Percentiles rank a stretch among this genome's conserved stretches.
Evolutionary conservation across 305 asterid genomes (phyloP).

Genomic region (Coffea humblotiana): DNA sequence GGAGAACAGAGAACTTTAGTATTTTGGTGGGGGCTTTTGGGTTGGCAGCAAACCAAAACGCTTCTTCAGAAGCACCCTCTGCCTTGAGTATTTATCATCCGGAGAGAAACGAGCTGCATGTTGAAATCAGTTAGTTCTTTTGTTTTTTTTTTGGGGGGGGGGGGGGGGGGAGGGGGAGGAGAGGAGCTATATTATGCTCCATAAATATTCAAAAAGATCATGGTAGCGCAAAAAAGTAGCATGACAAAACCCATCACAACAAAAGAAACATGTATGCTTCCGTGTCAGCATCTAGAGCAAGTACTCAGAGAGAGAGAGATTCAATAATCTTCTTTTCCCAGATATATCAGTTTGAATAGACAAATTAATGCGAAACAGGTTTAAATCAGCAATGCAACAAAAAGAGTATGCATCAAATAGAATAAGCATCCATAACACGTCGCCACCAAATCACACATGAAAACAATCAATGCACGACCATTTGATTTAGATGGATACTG

Average conservation of each 20-base stretch:
- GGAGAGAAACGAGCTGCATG: conserved; percentile 90
- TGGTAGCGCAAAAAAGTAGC: neutral
- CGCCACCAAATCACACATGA: neutral
- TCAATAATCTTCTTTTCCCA: neutral
- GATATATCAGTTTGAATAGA: neutral
- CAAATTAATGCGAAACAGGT: neutral
- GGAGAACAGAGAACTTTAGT: conserved; percentile 26
- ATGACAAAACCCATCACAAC: neutral
- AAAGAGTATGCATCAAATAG: neutral
- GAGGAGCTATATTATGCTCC: neutral
- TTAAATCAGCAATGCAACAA: neutral
- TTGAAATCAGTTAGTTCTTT: neutral
- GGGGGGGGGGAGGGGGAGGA: too few species aligned
- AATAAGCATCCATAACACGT: neutral
- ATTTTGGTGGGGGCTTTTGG: conserved; percentile 68
- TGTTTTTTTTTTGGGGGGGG: too few species aligned
- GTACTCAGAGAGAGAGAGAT: neutral
- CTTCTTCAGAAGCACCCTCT: conserved; percentile 79
- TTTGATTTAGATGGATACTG: neutral
- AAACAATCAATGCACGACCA: neutral
- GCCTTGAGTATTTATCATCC: conserved; percentile 78
- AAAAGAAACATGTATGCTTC: neutral
- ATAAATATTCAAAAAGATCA: neutral
- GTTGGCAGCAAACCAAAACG: conserved; percentile 89
- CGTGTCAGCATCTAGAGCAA: neutral